These are phyloP conservation scores for Fusarium newnesense DNA, from an alignment of 2,329 filamentous ascomycete genomes.

Conservation along the genomic window DNA sequence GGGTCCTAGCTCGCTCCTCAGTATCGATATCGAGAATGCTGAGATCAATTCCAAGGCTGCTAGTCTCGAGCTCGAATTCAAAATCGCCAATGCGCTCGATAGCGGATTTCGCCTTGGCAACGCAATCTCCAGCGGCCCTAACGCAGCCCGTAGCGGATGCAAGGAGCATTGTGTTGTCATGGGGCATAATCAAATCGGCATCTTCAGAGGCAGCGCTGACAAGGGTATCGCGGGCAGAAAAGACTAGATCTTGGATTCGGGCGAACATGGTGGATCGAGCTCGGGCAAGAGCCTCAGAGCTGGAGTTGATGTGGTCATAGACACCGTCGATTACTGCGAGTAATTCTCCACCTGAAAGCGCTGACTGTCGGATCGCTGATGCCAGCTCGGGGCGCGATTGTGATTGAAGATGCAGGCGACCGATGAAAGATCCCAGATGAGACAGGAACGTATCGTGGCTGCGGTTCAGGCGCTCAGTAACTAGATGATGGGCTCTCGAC, in stretches of 20 bases:
- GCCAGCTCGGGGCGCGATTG: slow-evolving; percentile 87
- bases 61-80: slow-evolving; percentile 78
- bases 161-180: slow-evolving; percentile 80
- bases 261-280: slow-evolving; percentile 82
- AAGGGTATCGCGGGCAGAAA: slow-evolving; percentile 83
- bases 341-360: slow-evolving; percentile 81
- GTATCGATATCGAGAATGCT: slow-evolving; percentile 58
- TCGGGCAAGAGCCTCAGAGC: slow-evolving; percentile 72
- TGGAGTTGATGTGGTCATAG: slow-evolving; percentile 78
- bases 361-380: slow-evolving; percentile 83
- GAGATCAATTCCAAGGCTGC: slow-evolving; percentile 66
- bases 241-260: slow-evolving; percentile 81
- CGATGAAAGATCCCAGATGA: slow-evolving; percentile 92
- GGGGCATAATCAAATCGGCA: slow-evolving; percentile 82
- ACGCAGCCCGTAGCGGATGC: slow-evolving; percentile 88
- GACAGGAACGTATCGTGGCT: slow-evolving; percentile 91
- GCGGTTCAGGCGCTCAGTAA: slow-evolving; percentile 82
- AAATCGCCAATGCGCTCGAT: slow-evolving; percentile 93
- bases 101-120: slow-evolving; percentile 84
- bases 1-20: slow-evolving; percentile 47
- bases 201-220: slow-evolving; percentile 73
- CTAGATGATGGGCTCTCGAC: slow-evolving; percentile 75
- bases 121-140: slow-evolving; percentile 88
- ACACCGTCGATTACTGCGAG: slow-evolving; percentile 84
- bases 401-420: slow-evolving; percentile 88